A percentile compares a stretch with the other conserved stretches of the same genome.
These are phyloP conservation scores for Leucocoprinus birnbaumii DNA, from an alignment of 768 basidiomycete genomes.

Conservation along the genomic window DNA sequence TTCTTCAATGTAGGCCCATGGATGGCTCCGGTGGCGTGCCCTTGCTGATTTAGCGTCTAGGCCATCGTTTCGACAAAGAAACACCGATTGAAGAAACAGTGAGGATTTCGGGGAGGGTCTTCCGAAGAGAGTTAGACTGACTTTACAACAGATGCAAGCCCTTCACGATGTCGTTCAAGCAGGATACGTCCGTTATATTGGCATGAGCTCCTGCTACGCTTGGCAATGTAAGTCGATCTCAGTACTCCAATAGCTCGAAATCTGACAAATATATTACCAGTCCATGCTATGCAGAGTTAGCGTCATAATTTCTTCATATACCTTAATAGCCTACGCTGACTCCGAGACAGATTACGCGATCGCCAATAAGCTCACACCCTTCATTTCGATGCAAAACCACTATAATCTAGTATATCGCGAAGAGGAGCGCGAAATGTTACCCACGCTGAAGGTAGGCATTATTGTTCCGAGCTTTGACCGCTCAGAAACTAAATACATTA, in stretches of 20 bases:
- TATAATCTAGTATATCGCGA: constrained; percentile 61
- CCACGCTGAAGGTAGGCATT: constrained; percentile 43
- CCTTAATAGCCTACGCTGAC: not conserved
- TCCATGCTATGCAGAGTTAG: constrained; percentile 56
- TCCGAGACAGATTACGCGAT: constrained; percentile 51
- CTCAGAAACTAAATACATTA: too few relatives aligned
- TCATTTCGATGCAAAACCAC: constrained; percentile 73
- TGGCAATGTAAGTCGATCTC: constrained; percentile 47
- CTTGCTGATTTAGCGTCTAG: constrained; percentile 19
- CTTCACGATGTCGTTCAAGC: constrained; percentile 64
- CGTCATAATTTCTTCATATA: not conserved
- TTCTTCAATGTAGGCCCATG: constrained; percentile 55
- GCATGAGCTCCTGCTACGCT: constrained; percentile 54
- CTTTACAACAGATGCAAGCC: constrained; percentile 55
- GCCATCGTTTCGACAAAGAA: constrained; percentile 53
- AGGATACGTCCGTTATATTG: constrained; percentile 60
- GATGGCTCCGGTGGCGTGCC: not conserved
- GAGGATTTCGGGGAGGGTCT: not conserved
- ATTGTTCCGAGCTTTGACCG: not conserved
- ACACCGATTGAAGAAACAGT: constrained; percentile 60
- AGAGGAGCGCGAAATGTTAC: constrained; percentile 65
- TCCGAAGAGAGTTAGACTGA: not conserved
- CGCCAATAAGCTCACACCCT: constrained; percentile 52
- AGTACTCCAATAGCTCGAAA: not conserved
- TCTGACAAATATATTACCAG: constrained; percentile 19